Percentiles rank a stretch among this genome's conserved stretches.
These are phyloP conservation scores for Cenchrus purpureus DNA, from an alignment of 176 grass and related monocot genomes.

Conservation along the genomic window DNA sequence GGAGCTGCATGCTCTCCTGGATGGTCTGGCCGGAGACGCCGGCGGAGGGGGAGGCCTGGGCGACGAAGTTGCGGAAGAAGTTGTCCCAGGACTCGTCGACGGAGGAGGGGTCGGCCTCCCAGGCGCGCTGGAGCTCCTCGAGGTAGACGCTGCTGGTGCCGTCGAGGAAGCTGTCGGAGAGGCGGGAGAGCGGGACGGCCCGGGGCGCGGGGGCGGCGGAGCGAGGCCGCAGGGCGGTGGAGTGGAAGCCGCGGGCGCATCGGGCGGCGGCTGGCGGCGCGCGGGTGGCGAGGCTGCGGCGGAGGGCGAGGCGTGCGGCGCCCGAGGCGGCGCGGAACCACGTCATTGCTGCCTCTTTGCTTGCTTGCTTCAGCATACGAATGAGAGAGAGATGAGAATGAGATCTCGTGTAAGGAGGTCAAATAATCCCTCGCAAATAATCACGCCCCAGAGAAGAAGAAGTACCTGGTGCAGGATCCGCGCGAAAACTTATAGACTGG, in stretches of 20 bases:
- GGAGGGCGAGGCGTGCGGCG: constrained; percentile 56
- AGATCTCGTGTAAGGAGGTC: neutral
- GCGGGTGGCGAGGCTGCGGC: constrained; percentile 48
- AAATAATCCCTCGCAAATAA: neutral
- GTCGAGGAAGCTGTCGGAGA: constrained; percentile 78
- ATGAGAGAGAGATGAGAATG: neutral
- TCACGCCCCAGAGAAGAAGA: neutral
- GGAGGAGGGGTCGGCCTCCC: constrained; percentile 70
- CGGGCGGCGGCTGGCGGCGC: constrained; percentile 28
- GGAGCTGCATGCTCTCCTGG: constrained; percentile 85
- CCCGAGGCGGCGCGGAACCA: constrained; percentile 78
- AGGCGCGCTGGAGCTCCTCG: constrained; percentile 82
- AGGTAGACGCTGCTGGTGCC: constrained; percentile 85
- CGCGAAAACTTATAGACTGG: neutral
- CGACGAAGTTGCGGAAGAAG: constrained; percentile 88
- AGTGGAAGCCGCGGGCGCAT: constrained; percentile 52
- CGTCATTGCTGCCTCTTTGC: constrained; percentile 34
- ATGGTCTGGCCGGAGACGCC: constrained; percentile 85
- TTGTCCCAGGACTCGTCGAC: constrained; percentile 88
- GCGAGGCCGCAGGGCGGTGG: constrained; percentile 42
- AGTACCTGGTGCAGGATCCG: neutral
- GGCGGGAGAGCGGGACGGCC: constrained; percentile 70
- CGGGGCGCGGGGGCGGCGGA: constrained; percentile 51
- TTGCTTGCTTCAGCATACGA: neutral
- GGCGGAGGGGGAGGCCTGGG: constrained; percentile 40